phyloP scores from a whole-genome alignment of 2,329 filamentous ascomycete genomes.

The Epichloe scottii region DNA sequence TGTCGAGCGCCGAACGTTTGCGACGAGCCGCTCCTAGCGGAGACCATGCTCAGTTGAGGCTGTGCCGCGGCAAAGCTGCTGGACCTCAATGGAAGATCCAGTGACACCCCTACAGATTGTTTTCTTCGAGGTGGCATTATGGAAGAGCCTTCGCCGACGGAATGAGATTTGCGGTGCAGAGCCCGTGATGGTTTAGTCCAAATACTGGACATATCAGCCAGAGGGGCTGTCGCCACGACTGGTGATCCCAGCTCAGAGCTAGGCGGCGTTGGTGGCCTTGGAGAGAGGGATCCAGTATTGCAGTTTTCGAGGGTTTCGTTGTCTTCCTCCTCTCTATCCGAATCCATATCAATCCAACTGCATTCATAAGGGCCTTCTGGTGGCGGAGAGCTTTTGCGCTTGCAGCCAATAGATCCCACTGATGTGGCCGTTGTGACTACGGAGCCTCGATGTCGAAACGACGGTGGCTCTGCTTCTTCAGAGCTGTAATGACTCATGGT shows the following conservation, averaged over 20 bases:
- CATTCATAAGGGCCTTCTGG: conserved; percentile 12
- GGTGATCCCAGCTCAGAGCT: conserved; percentile 8
- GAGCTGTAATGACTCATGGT: conserved; percentile 19
- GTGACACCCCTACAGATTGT: conserved; percentile 8
- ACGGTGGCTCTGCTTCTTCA: conserved; percentile 19
- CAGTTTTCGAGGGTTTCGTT: conserved; percentile 5
- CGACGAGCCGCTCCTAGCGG: neutral
- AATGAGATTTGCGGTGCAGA: conserved; percentile 14
- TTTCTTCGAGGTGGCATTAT: conserved; percentile 4
- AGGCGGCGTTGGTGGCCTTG: conserved; percentile 19
- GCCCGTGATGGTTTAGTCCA: conserved; percentile 2
- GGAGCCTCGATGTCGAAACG: conserved; percentile 22
- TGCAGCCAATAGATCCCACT: conserved; percentile 18
- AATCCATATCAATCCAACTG: conserved; percentile 27
- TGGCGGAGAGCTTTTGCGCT: conserved; percentile 11
- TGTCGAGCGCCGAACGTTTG: neutral
- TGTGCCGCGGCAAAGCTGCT: neutral
- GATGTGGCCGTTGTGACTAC: conserved; percentile 25
- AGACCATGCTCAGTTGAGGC: neutral
- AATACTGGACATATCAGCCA: neutral
- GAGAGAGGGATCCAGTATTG: conserved; percentile 13
- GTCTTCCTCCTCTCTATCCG: conserved; percentile 18
- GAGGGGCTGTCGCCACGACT: neutral
- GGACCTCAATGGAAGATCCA: conserved; percentile 10
- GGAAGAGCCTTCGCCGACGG: conserved; percentile 8